Percentiles rank a stretch among this genome's conserved stretches.
phyloP scores from a whole-genome alignment of 768 basidiomycete species.

The Tylopilus cervinicoccineus region DNA sequence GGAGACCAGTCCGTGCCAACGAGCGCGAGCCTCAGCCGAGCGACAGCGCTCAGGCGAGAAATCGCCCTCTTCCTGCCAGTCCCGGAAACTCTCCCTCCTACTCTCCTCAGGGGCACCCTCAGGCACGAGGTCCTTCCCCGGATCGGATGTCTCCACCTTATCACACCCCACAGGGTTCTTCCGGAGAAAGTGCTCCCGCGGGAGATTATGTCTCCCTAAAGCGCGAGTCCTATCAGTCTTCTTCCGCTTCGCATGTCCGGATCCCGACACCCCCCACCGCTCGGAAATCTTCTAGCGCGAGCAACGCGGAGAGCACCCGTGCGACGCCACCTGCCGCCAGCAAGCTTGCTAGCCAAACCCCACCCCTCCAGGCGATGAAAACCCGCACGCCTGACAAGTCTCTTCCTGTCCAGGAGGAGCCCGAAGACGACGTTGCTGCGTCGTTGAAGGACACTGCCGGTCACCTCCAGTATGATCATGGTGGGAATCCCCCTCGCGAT shows the following conservation, averaged over 20 bases:
- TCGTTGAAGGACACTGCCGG: conserved; percentile 39
- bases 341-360: conserved; percentile 48
- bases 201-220: conserved; percentile 41
- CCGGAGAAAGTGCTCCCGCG: conserved; percentile 39
- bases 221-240: conserved; percentile 42
- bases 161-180: conserved; percentile 44
- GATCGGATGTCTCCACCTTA: conserved; percentile 52
- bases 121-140: conserved; percentile 44
- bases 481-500: conserved; percentile 37
- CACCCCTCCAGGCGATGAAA: conserved; percentile 49
- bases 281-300: conserved; percentile 23
- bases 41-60: conserved; percentile 23
- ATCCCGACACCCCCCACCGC: conserved; percentile 27
- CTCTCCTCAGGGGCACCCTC: conserved; percentile 41
- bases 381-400: conserved; percentile 67
- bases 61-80: conserved; percentile 32
- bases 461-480: conserved; percentile 33
- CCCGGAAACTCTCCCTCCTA: conserved; percentile 35
- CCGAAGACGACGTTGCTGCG: conserved; percentile 54
- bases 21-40: conserved; percentile 36
- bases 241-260: conserved; percentile 24
- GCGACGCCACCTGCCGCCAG: conserved; percentile 34
- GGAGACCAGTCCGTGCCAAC: conserved; percentile 22
- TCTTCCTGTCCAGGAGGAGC: conserved; percentile 73
- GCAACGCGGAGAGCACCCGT: conserved; percentile 21